A percentile compares a stretch with the other conserved stretches of the same genome.
Evolutionary conservation across 176 grass and related monocot species (phyloP).

Genomic region (Phyllostachys edulis): DNA sequence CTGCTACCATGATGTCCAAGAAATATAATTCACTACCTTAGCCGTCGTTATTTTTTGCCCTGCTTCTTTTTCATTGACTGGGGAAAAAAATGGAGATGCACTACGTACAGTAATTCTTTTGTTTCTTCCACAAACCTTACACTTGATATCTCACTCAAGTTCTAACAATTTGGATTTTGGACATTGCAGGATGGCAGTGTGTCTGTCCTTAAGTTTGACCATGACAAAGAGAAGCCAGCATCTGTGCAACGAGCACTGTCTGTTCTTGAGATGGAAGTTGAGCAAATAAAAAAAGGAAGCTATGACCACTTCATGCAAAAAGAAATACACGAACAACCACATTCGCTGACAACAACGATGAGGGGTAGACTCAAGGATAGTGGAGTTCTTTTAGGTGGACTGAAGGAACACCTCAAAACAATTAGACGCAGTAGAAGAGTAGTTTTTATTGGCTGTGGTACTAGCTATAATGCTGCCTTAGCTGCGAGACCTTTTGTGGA

Average conservation of each 20-base stretch:
- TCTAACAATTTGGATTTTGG: neutral
- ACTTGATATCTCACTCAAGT: neutral
- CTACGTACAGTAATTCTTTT: neutral
- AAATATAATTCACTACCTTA: constrained; percentile 8
- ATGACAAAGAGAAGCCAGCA: constrained; percentile 79
- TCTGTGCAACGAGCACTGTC: constrained; percentile 85
- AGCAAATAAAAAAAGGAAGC: constrained; percentile 94
- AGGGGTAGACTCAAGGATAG: constrained; percentile 82
- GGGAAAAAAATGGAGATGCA: neutral
- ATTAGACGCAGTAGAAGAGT: constrained; percentile 79
- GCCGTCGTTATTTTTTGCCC: neutral
- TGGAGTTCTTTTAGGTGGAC: constrained; percentile 77
- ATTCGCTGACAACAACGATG: constrained; percentile 92
- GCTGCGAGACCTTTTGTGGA: constrained; percentile 86
- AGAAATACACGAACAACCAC: constrained; percentile 90
- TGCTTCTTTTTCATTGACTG: neutral
- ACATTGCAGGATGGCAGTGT: constrained; percentile 73
- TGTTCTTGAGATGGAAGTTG: constrained; percentile 95
- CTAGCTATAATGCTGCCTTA: constrained; percentile 88
- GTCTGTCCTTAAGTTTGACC: constrained; percentile 82
- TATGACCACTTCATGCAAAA: constrained; percentile 98
- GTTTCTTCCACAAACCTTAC: neutral
- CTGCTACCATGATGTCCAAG: neutral
- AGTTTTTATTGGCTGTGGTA: constrained; percentile 89
- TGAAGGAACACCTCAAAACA: constrained; percentile 86